Base-by-base conservation (phyloP, 192 early-diverging fungal genomes). In the Endogone sp. region DNA sequence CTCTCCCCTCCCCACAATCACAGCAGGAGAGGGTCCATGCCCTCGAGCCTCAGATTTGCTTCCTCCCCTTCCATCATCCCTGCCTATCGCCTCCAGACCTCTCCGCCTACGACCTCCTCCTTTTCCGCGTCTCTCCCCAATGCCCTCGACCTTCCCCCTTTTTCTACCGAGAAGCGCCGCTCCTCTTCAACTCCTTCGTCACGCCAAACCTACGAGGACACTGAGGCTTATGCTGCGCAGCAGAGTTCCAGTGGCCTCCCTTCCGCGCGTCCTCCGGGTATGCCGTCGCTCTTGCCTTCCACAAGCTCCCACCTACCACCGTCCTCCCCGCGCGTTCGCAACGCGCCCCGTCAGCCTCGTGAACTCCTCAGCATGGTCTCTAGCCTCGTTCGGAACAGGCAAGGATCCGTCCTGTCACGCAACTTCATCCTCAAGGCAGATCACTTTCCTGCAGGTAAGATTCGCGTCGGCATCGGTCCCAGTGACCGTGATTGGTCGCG, bases 381-480 rank as follows among this genome's bases (percentile, higher is more conserved):
- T n/a, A 72, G 60, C 16, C 70, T 89, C 22, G 83, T 87, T 10
- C 71, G 74, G 55, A 85, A 79, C 56, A 73, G 57, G 54, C 60
- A 44, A 27, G 88, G 88, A 13, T 71, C 77, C n/a, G 86, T 89
- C 27, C 69, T 89, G 0, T 64, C 76, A 2, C 66, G 86, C 3
- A 75, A 78, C 37, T 76, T 75, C 21, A 87, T 89, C 56, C 70
- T 89, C 44, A 89, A 89, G 69, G 74, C 71, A 60, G 88, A 89
- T 69, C 81, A 87, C 64, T 89, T 86, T 69, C 57, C 58, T 23
- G 71, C 62, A 29, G 76, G 76, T 78, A 67, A 74, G 28, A 8
- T 4, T n/a, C n/a, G n/a, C n/a, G n/a, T n/a, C 20, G n/a, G n/a
- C n/a, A n/a, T n/a, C n/a, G n/a, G n/a, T n/a, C n/a, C n/a, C n/a